Evolutionary conservation across 176 grass and related monocot species (phyloP).

Genomic region (Cenchrus fungigraminus): DNA sequence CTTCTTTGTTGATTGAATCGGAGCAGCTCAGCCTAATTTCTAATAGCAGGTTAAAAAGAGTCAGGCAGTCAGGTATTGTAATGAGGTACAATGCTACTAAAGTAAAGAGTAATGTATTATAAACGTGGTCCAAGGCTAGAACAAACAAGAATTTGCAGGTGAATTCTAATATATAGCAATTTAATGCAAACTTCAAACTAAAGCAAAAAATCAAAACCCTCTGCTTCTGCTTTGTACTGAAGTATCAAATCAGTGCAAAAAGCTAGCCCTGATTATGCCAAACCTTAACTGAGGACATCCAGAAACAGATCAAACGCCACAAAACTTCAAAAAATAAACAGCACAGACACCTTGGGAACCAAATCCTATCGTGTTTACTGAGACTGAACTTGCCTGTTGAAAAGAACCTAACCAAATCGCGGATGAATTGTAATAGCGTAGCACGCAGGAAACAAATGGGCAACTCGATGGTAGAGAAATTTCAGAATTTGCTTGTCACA

Average conservation of each 20-base stretch:
- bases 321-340: not conserved
- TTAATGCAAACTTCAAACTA: not conserved
- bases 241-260: not conserved
- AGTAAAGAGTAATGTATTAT: not conserved
- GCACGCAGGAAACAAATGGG: not conserved
- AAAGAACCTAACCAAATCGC: not conserved
- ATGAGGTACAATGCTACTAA: not conserved
- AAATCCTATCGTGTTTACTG: not conserved
- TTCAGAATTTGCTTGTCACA: too few relatives aligned
- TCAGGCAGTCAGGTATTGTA: not conserved
- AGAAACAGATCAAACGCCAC: not conserved
- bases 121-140: not conserved
- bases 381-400: not conserved
- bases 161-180: not conserved
- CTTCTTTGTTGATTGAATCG: slow-evolving; percentile 9
- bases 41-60: not conserved
- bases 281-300: not conserved
- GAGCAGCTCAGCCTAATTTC: slow-evolving; percentile 7
- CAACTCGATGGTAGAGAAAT: not conserved
- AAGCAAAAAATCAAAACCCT: not conserved
- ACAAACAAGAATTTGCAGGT: not conserved
- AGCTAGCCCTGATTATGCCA: not conserved
- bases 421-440: not conserved
- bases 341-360: not conserved
- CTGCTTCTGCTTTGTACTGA: too few relatives aligned